Evolutionary conservation across 2,329 filamentous ascomycete genomes (phyloP).

Genomic region (Alternaria atra): DNA sequence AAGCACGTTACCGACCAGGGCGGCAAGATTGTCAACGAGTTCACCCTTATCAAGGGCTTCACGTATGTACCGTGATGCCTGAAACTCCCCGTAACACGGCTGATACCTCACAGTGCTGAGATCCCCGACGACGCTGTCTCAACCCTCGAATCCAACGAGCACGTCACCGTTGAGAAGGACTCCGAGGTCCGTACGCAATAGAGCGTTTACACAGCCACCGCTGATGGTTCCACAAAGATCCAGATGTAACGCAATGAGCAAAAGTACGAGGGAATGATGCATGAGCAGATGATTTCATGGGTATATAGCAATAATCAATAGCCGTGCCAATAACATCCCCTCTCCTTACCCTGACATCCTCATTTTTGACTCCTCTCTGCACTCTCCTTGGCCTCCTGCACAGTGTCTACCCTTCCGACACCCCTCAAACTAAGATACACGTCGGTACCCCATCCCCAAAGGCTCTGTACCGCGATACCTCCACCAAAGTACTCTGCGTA

Average conservation of each 20-base stretch:
- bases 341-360: neutral
- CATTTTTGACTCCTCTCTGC: constrained; percentile 10
- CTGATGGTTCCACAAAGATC: constrained; percentile 15
- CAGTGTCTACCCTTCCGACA: constrained; percentile 59
- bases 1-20: constrained; percentile 76
- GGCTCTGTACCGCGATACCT: constrained; percentile 91
- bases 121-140: constrained; percentile 73
- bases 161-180: constrained; percentile 83
- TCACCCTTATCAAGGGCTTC: constrained; percentile 89
- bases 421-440: constrained; percentile 70
- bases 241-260: constrained; percentile 4
- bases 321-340: neutral
- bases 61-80: constrained; percentile 68
- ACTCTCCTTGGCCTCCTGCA: constrained; percentile 7
- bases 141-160: constrained; percentile 72
- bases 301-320: constrained; percentile 14
- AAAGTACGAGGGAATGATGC: constrained; percentile 1
- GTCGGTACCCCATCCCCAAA: constrained; percentile 89
- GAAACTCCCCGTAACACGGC: constrained; percentile 9
- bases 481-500: constrained; percentile 99
- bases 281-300: constrained; percentile 6
- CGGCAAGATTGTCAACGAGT: constrained; percentile 85
- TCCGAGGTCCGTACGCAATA: constrained; percentile 76
- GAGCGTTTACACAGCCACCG: constrained; percentile 15
- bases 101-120: constrained; percentile 66